Conservation (phyloP, 306 rosid species). For the Quercus rubra region DNA sequence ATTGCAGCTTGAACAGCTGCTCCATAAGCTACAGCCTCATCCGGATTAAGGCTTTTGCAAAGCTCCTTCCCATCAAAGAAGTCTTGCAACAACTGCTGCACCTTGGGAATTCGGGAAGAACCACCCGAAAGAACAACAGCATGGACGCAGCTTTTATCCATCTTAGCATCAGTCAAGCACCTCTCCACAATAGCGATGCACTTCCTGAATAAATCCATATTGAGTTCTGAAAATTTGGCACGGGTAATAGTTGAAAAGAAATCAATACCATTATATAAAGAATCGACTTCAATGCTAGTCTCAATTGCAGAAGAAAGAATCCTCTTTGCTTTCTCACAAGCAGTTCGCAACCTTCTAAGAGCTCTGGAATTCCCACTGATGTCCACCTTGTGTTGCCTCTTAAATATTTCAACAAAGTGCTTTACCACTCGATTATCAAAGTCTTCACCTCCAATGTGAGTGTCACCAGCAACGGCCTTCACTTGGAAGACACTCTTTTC, state of each 20-base stretch:
- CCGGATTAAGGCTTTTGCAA: conserved; percentile 16
- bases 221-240: conserved; percentile 15
- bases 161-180: conserved; percentile 19
- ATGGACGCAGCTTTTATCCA: conserved; percentile 16
- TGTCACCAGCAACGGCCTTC: conserved; percentile 21
- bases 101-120: conserved; percentile 22
- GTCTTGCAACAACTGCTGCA: conserved; percentile 12
- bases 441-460: conserved; percentile 36
- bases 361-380: conserved; percentile 5
- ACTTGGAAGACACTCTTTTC: conserved; percentile 2
- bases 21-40: conserved; percentile 22
- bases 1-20: conserved; percentile 3
- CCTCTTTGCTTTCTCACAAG: conserved; percentile 16
- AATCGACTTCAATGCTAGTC: background rate
- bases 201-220: conserved; percentile 18
- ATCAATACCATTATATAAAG: conserved; percentile 11
- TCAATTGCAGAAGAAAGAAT: background rate
- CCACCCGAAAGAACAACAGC: conserved; percentile 25
- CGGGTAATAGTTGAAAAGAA: conserved; percentile 14
- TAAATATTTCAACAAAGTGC: conserved; percentile 4
- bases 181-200: conserved; percentile 15
- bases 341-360: background rate
- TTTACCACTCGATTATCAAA: conserved; percentile 27
- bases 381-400: conserved; percentile 9
- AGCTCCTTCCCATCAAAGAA: conserved; percentile 26